phyloP scores from a whole-genome alignment of 2,329 filamentous ascomycete species.

The Diplodia scrobiculata region DNA sequence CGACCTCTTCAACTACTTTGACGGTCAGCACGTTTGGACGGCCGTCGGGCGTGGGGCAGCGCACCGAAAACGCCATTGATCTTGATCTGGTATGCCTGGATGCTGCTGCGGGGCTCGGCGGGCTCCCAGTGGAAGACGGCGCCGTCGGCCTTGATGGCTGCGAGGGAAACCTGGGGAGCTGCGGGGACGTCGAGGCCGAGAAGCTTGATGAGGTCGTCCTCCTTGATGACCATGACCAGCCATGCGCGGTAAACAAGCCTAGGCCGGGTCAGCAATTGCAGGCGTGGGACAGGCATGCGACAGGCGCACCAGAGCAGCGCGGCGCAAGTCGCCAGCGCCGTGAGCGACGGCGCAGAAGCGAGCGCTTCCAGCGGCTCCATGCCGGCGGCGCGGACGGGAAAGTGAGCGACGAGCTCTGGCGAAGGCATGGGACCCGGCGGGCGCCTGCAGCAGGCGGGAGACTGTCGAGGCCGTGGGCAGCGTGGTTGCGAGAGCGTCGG shows the following conservation, averaged over 20 bases:
- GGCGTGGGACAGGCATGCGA: not conserved
- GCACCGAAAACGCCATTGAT: slow-evolving; percentile 88
- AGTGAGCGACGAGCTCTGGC: slow-evolving; percentile 27
- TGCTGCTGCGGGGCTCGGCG: slow-evolving; percentile 65
- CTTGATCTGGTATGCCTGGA: slow-evolving; percentile 86
- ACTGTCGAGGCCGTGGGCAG: not conserved
- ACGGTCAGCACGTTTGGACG: not conserved
- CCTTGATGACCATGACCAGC: slow-evolving; percentile 86
- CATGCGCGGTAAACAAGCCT: slow-evolving; percentile 85
- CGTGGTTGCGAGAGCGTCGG: not conserved
- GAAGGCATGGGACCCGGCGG: slow-evolving; percentile 26
- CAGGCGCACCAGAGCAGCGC: slow-evolving; percentile 28
- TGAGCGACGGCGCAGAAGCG: slow-evolving; percentile 28
- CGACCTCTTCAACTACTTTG: slow-evolving; percentile 75
- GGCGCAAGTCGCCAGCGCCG: slow-evolving; percentile 26
- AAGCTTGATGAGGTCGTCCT: slow-evolving; percentile 85
- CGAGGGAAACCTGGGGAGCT: slow-evolving; percentile 83
- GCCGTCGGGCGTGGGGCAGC: not conserved
- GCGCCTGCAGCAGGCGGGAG: slow-evolving; percentile 3
- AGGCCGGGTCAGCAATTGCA: slow-evolving; percentile 6
- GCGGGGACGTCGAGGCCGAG: slow-evolving; percentile 93
- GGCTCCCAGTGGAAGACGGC: slow-evolving; percentile 90
- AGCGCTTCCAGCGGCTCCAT: slow-evolving; percentile 29
- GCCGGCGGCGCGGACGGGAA: slow-evolving; percentile 24
- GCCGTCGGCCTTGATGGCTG: slow-evolving; percentile 82